These are phyloP conservation scores for Kurtzmaniella quercitrusa DNA, from an alignment of 1,139 yeast species.

Conservation along the genomic window DNA sequence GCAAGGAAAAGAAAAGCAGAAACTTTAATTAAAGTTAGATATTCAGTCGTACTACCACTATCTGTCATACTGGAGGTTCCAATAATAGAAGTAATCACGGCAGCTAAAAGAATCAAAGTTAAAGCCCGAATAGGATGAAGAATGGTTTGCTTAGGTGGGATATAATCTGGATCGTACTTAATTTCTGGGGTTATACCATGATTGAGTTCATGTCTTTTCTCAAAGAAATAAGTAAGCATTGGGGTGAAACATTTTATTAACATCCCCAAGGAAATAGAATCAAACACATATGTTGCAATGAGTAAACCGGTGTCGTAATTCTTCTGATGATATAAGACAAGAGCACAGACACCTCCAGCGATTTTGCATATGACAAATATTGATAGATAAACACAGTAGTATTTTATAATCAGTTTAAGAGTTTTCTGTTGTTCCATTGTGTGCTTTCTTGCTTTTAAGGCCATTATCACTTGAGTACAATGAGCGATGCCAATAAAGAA, in stretches of 20 bases:
- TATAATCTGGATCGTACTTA: not conserved
- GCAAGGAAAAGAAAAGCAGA: conserved; percentile 15
- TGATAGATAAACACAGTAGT: conserved; percentile 9
- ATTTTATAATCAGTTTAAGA: conserved; percentile 4
- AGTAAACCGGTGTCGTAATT: conserved; percentile 8
- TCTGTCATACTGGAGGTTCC: conserved; percentile 9
- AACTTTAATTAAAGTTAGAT: conserved; percentile 9
- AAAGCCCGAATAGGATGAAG: conserved; percentile 13
- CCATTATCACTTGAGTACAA: not conserved
- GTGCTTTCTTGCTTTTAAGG: not conserved
- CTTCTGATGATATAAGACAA: conserved; percentile 9
- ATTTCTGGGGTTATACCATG: conserved; percentile 2
- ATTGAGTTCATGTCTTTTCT: conserved; percentile 3
- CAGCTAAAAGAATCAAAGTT: conserved; percentile 13
- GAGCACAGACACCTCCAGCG: conserved; percentile 16
- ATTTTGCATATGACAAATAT: conserved; percentile 13
- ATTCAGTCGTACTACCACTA: conserved; percentile 2
- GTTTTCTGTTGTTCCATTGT: not conserved
- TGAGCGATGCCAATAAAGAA: conserved; percentile 8
- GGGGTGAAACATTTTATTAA: conserved; percentile 13
- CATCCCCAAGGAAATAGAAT: conserved; percentile 16
- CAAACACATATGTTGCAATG: conserved; percentile 17
- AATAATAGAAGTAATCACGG: conserved; percentile 13
- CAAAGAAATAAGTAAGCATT: conserved; percentile 9
- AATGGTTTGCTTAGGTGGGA: conserved; percentile 3